Conservation (phyloP, 163 green algal species). For the Chloromonas sp. region DNA sequence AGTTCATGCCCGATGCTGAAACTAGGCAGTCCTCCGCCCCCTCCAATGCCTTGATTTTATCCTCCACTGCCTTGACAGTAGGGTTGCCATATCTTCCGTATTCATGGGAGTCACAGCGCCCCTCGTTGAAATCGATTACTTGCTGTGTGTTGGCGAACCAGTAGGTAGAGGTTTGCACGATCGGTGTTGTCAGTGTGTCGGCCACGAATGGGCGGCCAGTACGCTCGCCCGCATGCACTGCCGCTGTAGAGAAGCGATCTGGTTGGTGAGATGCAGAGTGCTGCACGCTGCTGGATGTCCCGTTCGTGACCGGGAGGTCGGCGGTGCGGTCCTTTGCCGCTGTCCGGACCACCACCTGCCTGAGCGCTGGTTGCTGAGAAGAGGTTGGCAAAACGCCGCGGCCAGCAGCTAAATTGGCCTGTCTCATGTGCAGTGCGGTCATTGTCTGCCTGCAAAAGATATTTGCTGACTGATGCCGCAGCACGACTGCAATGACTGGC, state of each 20-base stretch:
- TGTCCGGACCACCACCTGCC: too few relatives aligned
- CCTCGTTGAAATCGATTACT: conserved; percentile 98
- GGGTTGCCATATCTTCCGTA: conserved; percentile 98
- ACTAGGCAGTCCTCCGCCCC: conserved; percentile 93
- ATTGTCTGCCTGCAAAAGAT: too few relatives aligned
- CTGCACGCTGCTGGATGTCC: too few relatives aligned
- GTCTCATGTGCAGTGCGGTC: too few relatives aligned
- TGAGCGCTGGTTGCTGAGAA: too few relatives aligned
- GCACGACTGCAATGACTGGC: too few relatives aligned
- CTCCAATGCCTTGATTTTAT: conserved; percentile 95
- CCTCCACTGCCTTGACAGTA: conserved; percentile 81
- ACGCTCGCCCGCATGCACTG: not conserved
- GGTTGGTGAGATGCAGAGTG: too few relatives aligned
- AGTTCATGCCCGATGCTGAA: conserved; percentile 89
- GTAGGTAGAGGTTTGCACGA: conserved; percentile 96
- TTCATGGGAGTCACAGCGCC: conserved; percentile 86
- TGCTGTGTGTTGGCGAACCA: conserved; percentile 87
- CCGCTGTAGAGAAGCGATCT: not conserved
- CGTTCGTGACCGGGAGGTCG: too few relatives aligned
- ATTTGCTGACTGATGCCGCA: too few relatives aligned
- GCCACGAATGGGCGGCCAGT: conserved; percentile 27
- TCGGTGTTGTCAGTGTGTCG: conserved; percentile 95
- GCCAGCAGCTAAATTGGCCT: too few relatives aligned
- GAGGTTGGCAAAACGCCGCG: too few relatives aligned
- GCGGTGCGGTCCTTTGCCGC: too few relatives aligned